Conservation (phyloP, 257 asterid species). For the Ilex aquifolium region DNA sequence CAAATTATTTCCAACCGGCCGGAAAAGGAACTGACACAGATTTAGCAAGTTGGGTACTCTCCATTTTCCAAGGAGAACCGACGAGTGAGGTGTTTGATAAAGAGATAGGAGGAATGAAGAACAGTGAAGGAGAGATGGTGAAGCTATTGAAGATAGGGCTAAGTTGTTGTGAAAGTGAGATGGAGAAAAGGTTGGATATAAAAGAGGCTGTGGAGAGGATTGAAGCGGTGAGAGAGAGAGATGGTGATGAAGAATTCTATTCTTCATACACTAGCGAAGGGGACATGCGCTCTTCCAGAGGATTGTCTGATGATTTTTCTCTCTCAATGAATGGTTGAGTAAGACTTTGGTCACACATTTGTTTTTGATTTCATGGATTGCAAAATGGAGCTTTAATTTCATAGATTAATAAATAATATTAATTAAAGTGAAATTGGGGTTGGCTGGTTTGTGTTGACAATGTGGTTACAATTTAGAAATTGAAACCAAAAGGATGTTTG, state of each 20-base stretch:
- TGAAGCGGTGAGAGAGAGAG: slow-evolving; percentile 56
- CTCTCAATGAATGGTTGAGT: not conserved
- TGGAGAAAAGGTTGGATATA: slow-evolving; percentile 60
- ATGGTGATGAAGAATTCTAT: slow-evolving; percentile 15
- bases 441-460: too few relatives aligned
- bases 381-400: too few relatives aligned
- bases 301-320: not conserved
- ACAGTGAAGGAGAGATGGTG: slow-evolving; percentile 52
- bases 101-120: slow-evolving; percentile 37
- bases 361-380: too few relatives aligned
- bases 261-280: slow-evolving; percentile 1
- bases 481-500: too few relatives aligned
- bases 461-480: too few relatives aligned
- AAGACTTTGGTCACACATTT: not conserved
- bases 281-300: not conserved
- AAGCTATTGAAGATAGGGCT: slow-evolving; percentile 63
- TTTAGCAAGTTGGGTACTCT: slow-evolving; percentile 47
- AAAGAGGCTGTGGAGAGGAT: slow-evolving; percentile 51
- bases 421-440: too few relatives aligned
- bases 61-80: slow-evolving; percentile 26
- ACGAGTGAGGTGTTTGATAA: slow-evolving; percentile 46
- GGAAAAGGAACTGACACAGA: slow-evolving; percentile 41
- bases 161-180: slow-evolving; percentile 48
- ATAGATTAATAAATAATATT: too few relatives aligned
- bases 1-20: slow-evolving; percentile 52